Evolutionary conservation across 2,329 filamentous ascomycete species (phyloP), one percentile per base, ranked within the genome.

Genomic region (Phialemonium atrogriseum): DNA sequence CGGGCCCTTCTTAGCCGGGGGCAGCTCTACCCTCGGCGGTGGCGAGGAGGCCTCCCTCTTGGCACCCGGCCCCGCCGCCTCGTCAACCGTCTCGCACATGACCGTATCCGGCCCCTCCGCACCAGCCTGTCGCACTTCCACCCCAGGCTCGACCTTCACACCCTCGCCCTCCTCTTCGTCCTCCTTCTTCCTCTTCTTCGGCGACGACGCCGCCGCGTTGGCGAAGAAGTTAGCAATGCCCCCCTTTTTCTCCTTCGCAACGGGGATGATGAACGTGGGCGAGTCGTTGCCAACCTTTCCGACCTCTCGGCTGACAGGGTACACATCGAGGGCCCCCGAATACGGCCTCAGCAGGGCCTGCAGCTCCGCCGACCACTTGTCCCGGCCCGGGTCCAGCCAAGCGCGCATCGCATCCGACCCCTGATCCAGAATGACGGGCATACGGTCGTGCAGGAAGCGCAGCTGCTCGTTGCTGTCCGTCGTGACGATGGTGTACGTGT

Each of bases 161-260:
- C 16, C 27, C 5, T 15, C 33, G 11, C 68, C 68, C 5, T 47
- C 55, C 12, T 50, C 44, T n/a, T 41, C 52, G 15, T 68, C 69
- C 31, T 59, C 55, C 42, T 67, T 68, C 5, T 45, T 52, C 13
- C 64, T 58, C n/a, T n/a, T n/a, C n/a, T n/a, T n/a, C n/a, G n/a
- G n/a, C n/a, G n/a, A n/a, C n/a, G n/a, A n/a, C 39, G 68, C 50
- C n/a, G 54, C 44, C 6, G 56, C 66, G 24, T 76, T 82, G 7
- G 70, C 70, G 49, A 96, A 96, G 64, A 94, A 95, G 47, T 94
- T 94, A 27, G 83, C 84, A 54, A 96, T 96, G 43, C 91, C 95
- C 30, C 71, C 77, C 61, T 93, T 95, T 55, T 95, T 95, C 48
- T 88, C 83, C 42, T 76, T 79, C 47, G 84, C 72, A 20, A 95